Percentiles rank a stretch among this genome's conserved stretches.
phyloP scores from a whole-genome alignment of 169 alveolate species.

The Eimeria sp. region DNA sequence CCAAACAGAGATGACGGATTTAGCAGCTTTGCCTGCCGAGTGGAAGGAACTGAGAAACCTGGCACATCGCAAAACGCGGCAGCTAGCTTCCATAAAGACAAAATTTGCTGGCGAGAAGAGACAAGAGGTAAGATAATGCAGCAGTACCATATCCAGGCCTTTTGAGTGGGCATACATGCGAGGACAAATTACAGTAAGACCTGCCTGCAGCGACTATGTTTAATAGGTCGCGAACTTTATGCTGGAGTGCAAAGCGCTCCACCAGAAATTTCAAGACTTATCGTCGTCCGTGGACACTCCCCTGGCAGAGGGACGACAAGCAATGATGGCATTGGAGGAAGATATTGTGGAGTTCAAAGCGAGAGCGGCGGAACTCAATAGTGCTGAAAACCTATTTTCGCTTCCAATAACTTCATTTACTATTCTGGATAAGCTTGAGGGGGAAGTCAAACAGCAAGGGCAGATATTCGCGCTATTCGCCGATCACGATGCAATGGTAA shows the following conservation, averaged over 20 bases:
- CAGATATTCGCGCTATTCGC: slow-evolving; percentile 90
- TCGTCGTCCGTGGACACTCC: slow-evolving; percentile 93
- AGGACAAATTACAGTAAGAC: not conserved
- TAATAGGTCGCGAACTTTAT: slow-evolving; percentile 71
- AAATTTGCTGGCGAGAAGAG: slow-evolving; percentile 69
- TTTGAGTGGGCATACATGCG: not conserved
- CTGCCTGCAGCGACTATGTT: not conserved
- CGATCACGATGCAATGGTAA: slow-evolving; percentile 89
- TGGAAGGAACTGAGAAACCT: slow-evolving; percentile 83
- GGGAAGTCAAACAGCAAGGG: slow-evolving; percentile 88
- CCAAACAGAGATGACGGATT: slow-evolving; percentile 88
- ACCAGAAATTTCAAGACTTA: slow-evolving; percentile 87
- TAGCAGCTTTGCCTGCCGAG: slow-evolving; percentile 85
- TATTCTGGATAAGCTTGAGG: slow-evolving; percentile 92
- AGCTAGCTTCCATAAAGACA: slow-evolving; percentile 54
- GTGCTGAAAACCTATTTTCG: slow-evolving; percentile 94
- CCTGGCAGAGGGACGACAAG: slow-evolving; percentile 93
- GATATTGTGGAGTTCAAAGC: slow-evolving; percentile 87
- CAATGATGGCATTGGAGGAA: slow-evolving; percentile 86
- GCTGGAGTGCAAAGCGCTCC: slow-evolving; percentile 73
- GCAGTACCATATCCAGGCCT: not conserved
- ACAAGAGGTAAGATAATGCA: slow-evolving; percentile 53
- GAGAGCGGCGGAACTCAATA: slow-evolving; percentile 89
- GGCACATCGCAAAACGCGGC: slow-evolving; percentile 72
- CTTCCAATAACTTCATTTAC: slow-evolving; percentile 94